These are phyloP conservation scores for Sporothrix curviconia DNA, from an alignment of 2,329 filamentous ascomycete genomes.

Conservation along the genomic window DNA sequence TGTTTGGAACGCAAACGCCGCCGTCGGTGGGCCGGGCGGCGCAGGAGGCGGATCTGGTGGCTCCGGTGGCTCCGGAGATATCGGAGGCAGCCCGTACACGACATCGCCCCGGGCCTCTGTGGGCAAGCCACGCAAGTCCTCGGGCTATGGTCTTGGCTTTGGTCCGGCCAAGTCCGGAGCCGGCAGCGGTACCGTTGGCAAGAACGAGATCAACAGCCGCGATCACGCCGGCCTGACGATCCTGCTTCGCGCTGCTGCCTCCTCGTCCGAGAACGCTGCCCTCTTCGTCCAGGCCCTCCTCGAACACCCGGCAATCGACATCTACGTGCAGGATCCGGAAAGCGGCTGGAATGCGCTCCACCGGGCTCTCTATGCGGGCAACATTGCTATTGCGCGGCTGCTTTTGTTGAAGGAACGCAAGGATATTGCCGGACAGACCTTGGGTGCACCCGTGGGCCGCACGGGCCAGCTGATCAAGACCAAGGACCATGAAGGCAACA, in stretches of 20 bases:
- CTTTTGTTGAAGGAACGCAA: slow-evolving; percentile 72
- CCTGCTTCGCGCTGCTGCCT: slow-evolving; percentile 77
- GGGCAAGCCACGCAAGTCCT: slow-evolving; percentile 46
- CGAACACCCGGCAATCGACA: slow-evolving; percentile 73
- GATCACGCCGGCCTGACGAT: slow-evolving; percentile 78
- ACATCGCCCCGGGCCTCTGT: slow-evolving; percentile 6
- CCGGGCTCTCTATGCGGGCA: slow-evolving; percentile 82
- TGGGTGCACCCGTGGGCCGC: slow-evolving; percentile 51
- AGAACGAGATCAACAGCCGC: slow-evolving; percentile 74
- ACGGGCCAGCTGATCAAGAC: slow-evolving; percentile 80
- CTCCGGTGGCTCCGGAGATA: slow-evolving; percentile 15
- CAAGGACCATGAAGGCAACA: slow-evolving; percentile 91
- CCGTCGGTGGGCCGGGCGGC: slow-evolving; percentile 13
- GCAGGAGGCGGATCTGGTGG: slow-evolving; percentile 25
- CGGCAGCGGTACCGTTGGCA: slow-evolving; percentile 34
- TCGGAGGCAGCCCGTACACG: slow-evolving; percentile 9
- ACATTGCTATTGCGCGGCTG: slow-evolving; percentile 75
- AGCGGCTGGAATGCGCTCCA: slow-evolving; percentile 96
- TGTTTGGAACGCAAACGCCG: slow-evolving; percentile 43
- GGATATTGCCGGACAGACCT: slow-evolving; percentile 54
- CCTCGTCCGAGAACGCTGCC: slow-evolving; percentile 59
- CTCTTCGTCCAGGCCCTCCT: slow-evolving; percentile 74
- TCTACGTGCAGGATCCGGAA: slow-evolving; percentile 81
- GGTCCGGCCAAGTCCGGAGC: slow-evolving; percentile 39
- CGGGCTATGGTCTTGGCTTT: slow-evolving; percentile 40